A percentile compares a stretch with the other conserved stretches of the same genome.
These are phyloP conservation scores for Suillus alpinus DNA, from an alignment of 768 basidiomycete genomes.

Conservation along the genomic window DNA sequence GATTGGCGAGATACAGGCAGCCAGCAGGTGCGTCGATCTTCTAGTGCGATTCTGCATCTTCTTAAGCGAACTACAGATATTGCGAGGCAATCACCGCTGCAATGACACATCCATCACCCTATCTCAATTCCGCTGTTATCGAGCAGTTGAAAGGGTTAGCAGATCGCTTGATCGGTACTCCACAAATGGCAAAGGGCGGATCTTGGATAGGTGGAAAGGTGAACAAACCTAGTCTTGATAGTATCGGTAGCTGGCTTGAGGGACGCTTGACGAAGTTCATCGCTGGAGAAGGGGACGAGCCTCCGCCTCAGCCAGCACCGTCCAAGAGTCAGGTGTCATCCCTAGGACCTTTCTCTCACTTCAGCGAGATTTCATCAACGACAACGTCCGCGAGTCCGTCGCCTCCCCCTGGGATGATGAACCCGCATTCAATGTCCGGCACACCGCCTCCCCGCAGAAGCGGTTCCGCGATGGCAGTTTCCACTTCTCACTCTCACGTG, in stretches of 20 bases:
- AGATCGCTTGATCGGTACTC: slow-evolving; percentile 73
- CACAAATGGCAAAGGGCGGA: slow-evolving; percentile 69
- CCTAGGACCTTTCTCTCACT: slow-evolving; percentile 88
- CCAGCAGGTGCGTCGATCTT: slow-evolving; percentile 59
- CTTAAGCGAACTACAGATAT: slow-evolving; percentile 57
- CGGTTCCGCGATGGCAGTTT: slow-evolving; percentile 67
- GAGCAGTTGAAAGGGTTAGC: slow-evolving; percentile 76
- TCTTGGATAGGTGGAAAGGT: slow-evolving; percentile 90
- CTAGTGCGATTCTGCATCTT: slow-evolving; percentile 7
- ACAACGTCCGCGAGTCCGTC: slow-evolving; percentile 75
- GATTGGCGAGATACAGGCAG: slow-evolving; percentile 71
- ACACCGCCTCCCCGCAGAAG: slow-evolving; percentile 52
- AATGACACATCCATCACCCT: slow-evolving; percentile 60
- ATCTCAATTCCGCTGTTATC: slow-evolving; percentile 61
- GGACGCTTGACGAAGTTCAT: slow-evolving; percentile 92
- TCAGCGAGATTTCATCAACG: slow-evolving; percentile 85
- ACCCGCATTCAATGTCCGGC: slow-evolving; percentile 31
- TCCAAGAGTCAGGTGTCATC: slow-evolving; percentile 39
- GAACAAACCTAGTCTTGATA: slow-evolving; percentile 88
- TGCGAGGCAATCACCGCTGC: slow-evolving; percentile 83
- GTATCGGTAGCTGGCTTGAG: slow-evolving; percentile 89
- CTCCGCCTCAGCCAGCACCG: slow-evolving; percentile 35
- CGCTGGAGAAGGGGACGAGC: slow-evolving; percentile 78
- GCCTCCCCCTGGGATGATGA: slow-evolving; percentile 57
- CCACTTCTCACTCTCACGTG: slow-evolving; percentile 43